Evolutionary conservation across 2,329 filamentous ascomycete genomes (phyloP), one percentile per base, ranked within the genome.

Genomic region (Apiospora sp.): DNA sequence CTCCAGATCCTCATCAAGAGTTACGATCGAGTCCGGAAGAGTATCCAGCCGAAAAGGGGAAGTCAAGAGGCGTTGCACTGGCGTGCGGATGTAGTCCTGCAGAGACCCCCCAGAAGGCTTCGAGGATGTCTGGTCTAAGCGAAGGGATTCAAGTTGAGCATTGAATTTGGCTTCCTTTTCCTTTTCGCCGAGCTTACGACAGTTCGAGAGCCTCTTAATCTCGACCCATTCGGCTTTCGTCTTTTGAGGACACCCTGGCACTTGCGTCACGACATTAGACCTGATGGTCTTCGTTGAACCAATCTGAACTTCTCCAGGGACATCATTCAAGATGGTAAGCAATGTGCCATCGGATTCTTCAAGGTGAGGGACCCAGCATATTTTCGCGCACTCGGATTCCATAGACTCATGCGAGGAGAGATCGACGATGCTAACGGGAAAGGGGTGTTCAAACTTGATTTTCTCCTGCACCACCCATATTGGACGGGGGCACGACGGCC

Each of bases 351-450:
- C 72, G 2, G 74, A 34, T 1, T 74, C 74, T 72, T 76, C 67
- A 19, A 72, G 69, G 41, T 72, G 73, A 19, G 79, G 78, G 8
- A 80, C 75, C 79, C 79, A 80, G 72, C 77, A 79, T 34, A 80
- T 73, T 1, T 70, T 67, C 1, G 72, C 16, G 34, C 77, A 75
- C 10, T 75, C 34, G 16, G 72, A 71, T 1, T 61, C 69, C 2
- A 58, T 72, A 14, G 30, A 70, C 24, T 77, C 61, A 22, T 75
- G 75, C 2, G 73, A 74, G 10, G 19, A 72, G 22, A 80, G 43
- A 54, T 78, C 77, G 14, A 79, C 73, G n/a, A 77, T 70, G 49
- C 71, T 58, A 6, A 76, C 70, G 22, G 37, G 54, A 61, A 64
- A 72, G 12, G 71, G 71, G 34, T 24, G 10, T 37, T 71, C 49